phyloP scores from a whole-genome alignment of 805 yeast genomes.

The Monosporozyma unispora region DNA sequence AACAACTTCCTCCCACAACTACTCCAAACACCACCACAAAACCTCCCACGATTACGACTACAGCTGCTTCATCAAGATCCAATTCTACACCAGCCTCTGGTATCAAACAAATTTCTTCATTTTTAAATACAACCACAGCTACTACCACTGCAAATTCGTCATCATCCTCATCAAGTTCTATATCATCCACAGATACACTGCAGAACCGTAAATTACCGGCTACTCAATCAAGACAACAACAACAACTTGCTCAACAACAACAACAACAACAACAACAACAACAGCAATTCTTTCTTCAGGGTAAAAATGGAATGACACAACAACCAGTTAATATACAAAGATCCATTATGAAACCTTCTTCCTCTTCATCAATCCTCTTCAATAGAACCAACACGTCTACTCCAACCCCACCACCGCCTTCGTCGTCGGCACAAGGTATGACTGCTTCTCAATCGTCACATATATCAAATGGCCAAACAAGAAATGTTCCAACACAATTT shows the following conservation, averaged over 20 bases:
- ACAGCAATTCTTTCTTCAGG: neutral
- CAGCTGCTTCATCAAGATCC: neutral
- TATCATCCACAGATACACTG: neutral
- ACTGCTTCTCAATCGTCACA: neutral
- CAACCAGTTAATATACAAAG: neutral
- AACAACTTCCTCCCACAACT: neutral
- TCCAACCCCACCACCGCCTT: neutral
- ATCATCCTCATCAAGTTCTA: neutral
- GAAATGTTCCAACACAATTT: constrained; percentile 8
- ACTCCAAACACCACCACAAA: neutral
- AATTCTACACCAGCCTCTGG: neutral
- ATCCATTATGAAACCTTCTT: constrained; percentile 1
- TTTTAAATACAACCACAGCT: neutral
- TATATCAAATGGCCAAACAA: neutral
- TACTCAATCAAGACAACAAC: constrained; percentile 1
- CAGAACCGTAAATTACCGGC: neutral
- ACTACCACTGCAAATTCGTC: neutral
- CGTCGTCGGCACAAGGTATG: neutral
- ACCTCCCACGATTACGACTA: neutral
- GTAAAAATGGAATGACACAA: neutral
- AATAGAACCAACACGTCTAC: neutral
- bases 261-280: constrained; percentile 1
- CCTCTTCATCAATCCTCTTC: constrained; percentile 1
- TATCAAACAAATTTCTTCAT: neutral
- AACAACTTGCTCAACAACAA: neutral